Conservation (phyloP, 2,329 filamentous ascomycete species). For the Harringtonia aguacate region DNA sequence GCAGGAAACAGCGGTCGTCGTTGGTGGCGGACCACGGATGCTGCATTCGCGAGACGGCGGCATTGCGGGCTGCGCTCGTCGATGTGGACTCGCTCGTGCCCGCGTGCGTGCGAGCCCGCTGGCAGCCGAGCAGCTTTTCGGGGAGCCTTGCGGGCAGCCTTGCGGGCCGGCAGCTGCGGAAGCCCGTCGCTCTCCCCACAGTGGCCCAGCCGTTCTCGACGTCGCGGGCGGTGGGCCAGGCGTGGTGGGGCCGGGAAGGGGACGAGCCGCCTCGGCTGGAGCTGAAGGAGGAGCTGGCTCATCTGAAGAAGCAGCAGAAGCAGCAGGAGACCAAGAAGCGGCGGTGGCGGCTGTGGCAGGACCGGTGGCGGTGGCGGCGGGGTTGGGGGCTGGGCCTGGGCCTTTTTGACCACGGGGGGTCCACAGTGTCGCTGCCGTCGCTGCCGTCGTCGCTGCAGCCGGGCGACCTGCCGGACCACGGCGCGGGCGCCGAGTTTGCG, state of each 20-base stretch:
- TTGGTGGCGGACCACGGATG: too few relatives aligned
- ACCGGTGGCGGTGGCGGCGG: neutral
- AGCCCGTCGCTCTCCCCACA: too few relatives aligned
- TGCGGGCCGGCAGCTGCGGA: too few relatives aligned
- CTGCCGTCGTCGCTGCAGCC: conserved; percentile 31
- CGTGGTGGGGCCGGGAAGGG: conserved; percentile 1
- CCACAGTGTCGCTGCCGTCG: neutral
- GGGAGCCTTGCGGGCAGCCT: too few relatives aligned
- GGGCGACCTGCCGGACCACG: conserved; percentile 47
- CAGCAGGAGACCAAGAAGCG: neutral
- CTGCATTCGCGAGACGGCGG: neutral
- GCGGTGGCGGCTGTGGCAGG: neutral
- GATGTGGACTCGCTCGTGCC: conserved; percentile 16
- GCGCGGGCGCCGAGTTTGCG: conserved; percentile 10
- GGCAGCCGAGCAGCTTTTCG: too few relatives aligned
- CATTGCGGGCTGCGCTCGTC: conserved; percentile 12
- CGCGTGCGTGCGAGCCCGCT: conserved; percentile 12
- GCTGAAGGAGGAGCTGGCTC: neutral
- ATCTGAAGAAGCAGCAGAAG: neutral
- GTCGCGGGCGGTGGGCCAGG: neutral
- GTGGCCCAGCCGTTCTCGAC: conserved; percentile 7
- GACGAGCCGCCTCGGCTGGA: neutral
- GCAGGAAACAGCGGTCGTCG: too few relatives aligned
- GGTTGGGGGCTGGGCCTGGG: neutral
- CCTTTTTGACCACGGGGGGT: too few relatives aligned